Conservation (phyloP, 148 eudicot species). For the Persicaria tinctoria region DNA sequence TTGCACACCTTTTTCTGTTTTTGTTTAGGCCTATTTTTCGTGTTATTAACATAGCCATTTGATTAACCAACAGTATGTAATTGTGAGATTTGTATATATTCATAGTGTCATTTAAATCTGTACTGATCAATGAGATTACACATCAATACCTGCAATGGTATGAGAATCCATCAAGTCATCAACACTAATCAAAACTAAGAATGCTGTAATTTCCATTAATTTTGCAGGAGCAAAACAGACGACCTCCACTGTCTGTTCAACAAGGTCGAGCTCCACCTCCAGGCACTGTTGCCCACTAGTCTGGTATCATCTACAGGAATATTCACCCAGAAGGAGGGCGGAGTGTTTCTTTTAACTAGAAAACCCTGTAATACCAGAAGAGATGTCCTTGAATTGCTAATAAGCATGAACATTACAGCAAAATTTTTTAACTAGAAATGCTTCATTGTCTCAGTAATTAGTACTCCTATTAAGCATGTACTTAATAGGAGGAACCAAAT, state of each 20-base stretch:
- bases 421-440: too few species aligned
- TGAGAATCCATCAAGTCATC: neutral
- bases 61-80: neutral
- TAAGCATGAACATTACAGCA: too few species aligned
- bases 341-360: neutral
- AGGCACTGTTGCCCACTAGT: neutral
- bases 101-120: neutral
- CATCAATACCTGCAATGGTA: neutral
- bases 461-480: too few species aligned
- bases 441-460: too few species aligned
- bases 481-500: too few species aligned
- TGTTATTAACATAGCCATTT: neutral
- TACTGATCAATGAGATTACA: too few species aligned
- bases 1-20: neutral
- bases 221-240: slow-evolving; percentile 15
- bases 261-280: slow-evolving; percentile 14
- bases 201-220: neutral
- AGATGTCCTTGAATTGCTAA: neutral
- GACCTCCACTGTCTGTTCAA: slow-evolving; percentile 17
- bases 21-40: neutral
- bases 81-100: neutral
- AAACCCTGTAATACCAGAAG: neutral
- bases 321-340: neutral
- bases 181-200: neutral
- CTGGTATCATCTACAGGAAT: neutral